Percentiles rank a stretch among this genome's conserved stretches.
Evolutionary conservation across 495 filamentous ascomycete genomes (phyloP).

Genomic region (Tetracladium setigerum): DNA sequence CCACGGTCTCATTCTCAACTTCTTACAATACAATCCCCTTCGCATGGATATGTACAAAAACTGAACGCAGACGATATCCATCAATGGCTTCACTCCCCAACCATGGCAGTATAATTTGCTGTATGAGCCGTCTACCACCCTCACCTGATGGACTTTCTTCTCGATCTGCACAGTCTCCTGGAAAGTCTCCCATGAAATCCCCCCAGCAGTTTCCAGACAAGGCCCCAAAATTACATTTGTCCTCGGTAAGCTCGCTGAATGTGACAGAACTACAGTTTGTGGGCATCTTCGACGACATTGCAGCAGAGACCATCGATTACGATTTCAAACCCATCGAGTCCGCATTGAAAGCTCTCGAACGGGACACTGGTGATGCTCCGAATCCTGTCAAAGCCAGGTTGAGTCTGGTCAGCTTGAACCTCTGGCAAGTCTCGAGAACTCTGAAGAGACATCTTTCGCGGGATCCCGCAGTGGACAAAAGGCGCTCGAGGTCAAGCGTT

Average conservation of each 20-base stretch:
- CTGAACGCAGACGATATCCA: no score
- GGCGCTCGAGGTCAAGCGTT: slow-evolving; percentile 32
- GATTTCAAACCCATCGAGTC: no score
- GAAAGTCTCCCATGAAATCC: neutral
- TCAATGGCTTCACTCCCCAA: no score
- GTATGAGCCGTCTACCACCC: slow-evolving; percentile 14
- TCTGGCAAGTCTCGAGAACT: slow-evolving; percentile 11
- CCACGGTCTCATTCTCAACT: no score
- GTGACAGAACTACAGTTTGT: slow-evolving; percentile 1
- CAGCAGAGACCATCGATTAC: neutral
- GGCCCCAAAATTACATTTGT: slow-evolving; percentile 1
- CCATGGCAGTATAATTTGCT: slow-evolving; percentile 13
- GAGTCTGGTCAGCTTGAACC: neutral
- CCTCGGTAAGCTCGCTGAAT: slow-evolving; percentile 8
- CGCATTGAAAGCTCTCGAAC: no score
- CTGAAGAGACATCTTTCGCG: slow-evolving; percentile 40
- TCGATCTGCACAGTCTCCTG: slow-evolving; percentile 4
- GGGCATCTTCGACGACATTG: slow-evolving; percentile 18
- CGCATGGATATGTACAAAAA: no score
- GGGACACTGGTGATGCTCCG: neutral
- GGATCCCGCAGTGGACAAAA: slow-evolving; percentile 28
- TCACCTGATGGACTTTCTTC: slow-evolving; percentile 20
- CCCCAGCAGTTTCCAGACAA: no score
- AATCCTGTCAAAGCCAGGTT: no score
- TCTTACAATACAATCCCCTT: no score